These are phyloP conservation scores for Metschnikowia lunata DNA, from an alignment of 805 yeast species.

Conservation along the genomic window DNA sequence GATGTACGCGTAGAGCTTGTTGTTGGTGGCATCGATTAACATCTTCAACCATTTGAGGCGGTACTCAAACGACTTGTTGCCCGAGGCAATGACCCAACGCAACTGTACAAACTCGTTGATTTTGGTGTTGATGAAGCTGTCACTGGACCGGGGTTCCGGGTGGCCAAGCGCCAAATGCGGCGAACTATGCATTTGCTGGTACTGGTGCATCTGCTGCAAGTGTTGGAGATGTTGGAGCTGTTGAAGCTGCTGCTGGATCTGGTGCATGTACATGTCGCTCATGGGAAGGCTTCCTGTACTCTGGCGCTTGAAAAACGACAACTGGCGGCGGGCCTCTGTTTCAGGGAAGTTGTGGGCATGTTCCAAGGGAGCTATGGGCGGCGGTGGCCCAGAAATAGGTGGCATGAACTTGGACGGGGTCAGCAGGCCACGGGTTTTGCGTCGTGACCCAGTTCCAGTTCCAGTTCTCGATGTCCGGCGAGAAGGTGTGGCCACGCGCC, in stretches of 20 bases:
- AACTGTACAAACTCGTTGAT: constrained; percentile 32
- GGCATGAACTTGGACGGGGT: constrained; percentile 8
- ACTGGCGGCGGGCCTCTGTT: constrained; percentile 2
- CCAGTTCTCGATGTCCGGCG: not conserved
- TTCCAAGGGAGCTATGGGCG: constrained; percentile 11
- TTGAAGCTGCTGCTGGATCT: constrained; percentile 48
- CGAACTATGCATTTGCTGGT: constrained; percentile 1
- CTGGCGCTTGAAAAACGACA: constrained; percentile 6
- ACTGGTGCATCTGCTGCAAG: constrained; percentile 11
- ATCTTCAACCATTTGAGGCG: constrained; percentile 41
- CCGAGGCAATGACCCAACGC: constrained; percentile 35
- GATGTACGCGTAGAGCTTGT: constrained; percentile 36
- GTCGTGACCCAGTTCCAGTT: not conserved
- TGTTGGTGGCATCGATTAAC: constrained; percentile 38
- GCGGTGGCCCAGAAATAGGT: constrained; percentile 19
- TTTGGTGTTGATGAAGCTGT: constrained; percentile 26
- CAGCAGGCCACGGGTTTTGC: not conserved
- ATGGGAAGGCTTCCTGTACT: constrained; percentile 12
- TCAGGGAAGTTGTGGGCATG: not conserved
- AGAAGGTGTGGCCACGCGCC: constrained; percentile 12
- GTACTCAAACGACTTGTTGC: constrained; percentile 39
- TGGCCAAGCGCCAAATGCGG: constrained; percentile 4
- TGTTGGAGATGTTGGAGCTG: constrained; percentile 25
- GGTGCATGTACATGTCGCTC: constrained; percentile 44
- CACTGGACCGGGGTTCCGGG: constrained; percentile 13